Base-by-base conservation (phyloP, 176 grass and related monocot genomes). In the Eremochloa ophiuroides region DNA sequence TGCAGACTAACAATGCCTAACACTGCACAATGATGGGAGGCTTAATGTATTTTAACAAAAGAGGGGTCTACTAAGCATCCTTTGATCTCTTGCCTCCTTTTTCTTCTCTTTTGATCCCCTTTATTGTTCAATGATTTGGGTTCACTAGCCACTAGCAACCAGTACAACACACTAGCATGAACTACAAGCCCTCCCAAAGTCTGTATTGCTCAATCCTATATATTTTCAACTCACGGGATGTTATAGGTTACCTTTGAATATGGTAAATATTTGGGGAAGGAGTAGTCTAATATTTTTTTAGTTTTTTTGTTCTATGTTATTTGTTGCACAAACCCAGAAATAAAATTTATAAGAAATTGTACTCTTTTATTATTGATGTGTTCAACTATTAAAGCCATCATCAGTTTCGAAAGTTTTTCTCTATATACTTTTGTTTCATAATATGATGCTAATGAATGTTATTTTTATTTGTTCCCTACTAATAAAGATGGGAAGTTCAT, bases 401-500 rank as follows among this genome's bases (percentile, higher is more conserved):
- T 25, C 7, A 9, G 22, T 35, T 6, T 8, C 17, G 20, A 0
- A 18, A 25, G 4, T 4, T 59, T 59, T 6, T 59, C 5, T 50
- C 0, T 59, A n/a, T 47, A 38, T 61, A 48, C 11, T 59, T 28
- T n/a, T 8, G 1, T 15, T 16, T 2, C 1, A 43, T 0, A 13
- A 10, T 41, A 69, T 25, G 7, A 62, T 84, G 3, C 68, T 74
- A 67, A 69, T 58, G 12, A 14, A 23, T 70, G 40, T 9, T 27
- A 28, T 55, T n/a, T 4, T 5, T 80, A 7, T 78, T 43, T 74
- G 3, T 8, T 20, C 22, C 0, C 34, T 39, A 15, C 28, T 81
- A 2, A 15, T 43, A 42, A 51, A 97, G 95, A 97, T 94, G 92
- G 92, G 95, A n/a, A 92, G 65, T 75, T 92, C 90, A 6, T 97